phyloP scores from a whole-genome alignment of 1,284 basidiomycete genomes.

The Singerocomus rubriflavus region DNA sequence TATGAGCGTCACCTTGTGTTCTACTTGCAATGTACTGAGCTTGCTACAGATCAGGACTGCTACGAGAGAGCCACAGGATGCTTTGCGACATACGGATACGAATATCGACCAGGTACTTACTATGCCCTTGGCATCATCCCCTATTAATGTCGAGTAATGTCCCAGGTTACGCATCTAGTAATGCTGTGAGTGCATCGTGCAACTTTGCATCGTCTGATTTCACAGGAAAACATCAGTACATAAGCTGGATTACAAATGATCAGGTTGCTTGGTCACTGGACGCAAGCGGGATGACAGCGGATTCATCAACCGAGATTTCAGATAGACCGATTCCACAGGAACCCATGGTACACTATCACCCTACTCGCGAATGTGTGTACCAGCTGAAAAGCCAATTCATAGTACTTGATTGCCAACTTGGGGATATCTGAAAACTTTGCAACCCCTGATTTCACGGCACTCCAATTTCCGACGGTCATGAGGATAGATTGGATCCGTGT shows the following conservation, averaged over 20 bases:
- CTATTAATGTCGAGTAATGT: conserved; percentile 11
- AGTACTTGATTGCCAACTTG: conserved; percentile 80
- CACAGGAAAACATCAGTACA: conserved; percentile 50
- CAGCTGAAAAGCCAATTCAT: conserved; percentile 5
- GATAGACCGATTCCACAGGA: conserved; percentile 78
- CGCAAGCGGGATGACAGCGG: conserved; percentile 68
- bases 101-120: conserved; percentile 45
- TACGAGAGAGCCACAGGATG: conserved; percentile 34
- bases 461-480: conserved; percentile 72
- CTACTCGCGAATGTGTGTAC: background rate
- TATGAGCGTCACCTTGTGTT: conserved; percentile 9
- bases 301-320: conserved; percentile 63
- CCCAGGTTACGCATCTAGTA: conserved; percentile 27
- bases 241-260: conserved; percentile 73
- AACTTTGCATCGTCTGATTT: conserved; percentile 25
- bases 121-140: conserved; percentile 11
- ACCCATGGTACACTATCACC: conserved; percentile 59
- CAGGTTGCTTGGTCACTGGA: conserved; percentile 75
- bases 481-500: conserved; percentile 82
- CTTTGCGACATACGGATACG: conserved; percentile 52
- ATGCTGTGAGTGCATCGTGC: conserved; percentile 25
- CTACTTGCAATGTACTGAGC: conserved; percentile 3
- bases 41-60: conserved; percentile 29
- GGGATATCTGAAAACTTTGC: conserved; percentile 83
- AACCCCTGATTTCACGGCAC: conserved; percentile 57